Evolutionary conservation across 2,329 filamentous ascomycete species (phyloP).

Genomic region (Phaeosphaeriaceae sp.): DNA sequence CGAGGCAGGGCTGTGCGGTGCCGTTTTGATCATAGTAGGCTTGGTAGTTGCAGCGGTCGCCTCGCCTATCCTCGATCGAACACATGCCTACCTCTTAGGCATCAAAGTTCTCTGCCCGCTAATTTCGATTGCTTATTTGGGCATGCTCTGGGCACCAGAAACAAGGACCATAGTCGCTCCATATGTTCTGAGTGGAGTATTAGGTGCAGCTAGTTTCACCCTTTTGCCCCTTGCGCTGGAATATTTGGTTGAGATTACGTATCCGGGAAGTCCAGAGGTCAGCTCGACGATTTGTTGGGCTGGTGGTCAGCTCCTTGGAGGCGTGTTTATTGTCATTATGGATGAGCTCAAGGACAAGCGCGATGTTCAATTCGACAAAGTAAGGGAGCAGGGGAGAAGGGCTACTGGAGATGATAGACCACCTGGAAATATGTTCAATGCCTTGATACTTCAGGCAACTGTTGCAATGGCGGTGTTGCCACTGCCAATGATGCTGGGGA

Average conservation of each 20-base stretch:
- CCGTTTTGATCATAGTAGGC: constrained; percentile 86
- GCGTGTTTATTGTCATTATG: constrained; percentile 81
- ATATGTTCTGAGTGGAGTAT: constrained; percentile 74
- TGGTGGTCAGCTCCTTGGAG: constrained; percentile 84
- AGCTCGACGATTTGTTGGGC: constrained; percentile 85
- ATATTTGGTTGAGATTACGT: constrained; percentile 83
- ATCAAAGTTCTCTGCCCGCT: constrained; percentile 78
- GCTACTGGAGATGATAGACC: constrained; percentile 51
- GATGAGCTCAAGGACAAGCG: constrained; percentile 68
- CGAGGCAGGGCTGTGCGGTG: constrained; percentile 88
- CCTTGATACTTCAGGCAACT: constrained; percentile 80
- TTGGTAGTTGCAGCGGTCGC: constrained; percentile 77
- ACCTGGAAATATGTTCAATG: constrained; percentile 73
- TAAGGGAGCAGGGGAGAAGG: constrained; percentile 30
- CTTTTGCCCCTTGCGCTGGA: constrained; percentile 86
- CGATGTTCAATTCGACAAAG: constrained; percentile 35
- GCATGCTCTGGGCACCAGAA: constrained; percentile 79
- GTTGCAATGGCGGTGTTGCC: constrained; percentile 70
- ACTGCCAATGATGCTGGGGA: constrained; percentile 70
- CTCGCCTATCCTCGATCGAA: constrained; percentile 83
- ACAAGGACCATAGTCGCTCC: constrained; percentile 68
- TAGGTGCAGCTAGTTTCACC: constrained; percentile 81
- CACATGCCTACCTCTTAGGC: constrained; percentile 76
- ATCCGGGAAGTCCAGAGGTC: constrained; percentile 85
- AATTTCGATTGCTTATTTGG: constrained; percentile 74